Evolutionary conservation across 257 asterid genomes (phyloP), one percentile per base, ranked within the genome.

Genomic region (Penstemon newberryi): DNA sequence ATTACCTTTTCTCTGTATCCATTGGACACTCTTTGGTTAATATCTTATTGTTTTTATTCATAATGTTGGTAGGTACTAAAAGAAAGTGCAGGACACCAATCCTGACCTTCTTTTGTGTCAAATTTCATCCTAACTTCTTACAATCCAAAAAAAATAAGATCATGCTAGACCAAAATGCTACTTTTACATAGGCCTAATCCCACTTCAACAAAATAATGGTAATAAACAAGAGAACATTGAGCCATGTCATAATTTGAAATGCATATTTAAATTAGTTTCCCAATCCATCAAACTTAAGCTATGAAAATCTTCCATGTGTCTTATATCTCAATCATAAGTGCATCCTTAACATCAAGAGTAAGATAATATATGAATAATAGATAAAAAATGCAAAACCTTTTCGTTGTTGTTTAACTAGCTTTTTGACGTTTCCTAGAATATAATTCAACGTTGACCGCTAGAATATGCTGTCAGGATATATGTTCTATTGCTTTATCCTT

Each of bases 401-500:
- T 1, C 3, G 5, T 47, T 63, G 2, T 25, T 42, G 19, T 60
- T 6, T 11, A 58, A 39, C 46, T 9, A 60, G 36, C 65, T 41
- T 8, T 45, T 63, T 60, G 3, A 6, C 3, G 12, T 46, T 44
- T 38, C 18, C 4, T 51, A 15, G 42, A 44, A 36, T 25, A 10
- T 25, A 46, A 46, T 63, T 63, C 45, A 63, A 36, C 55, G 25
- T 63, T 11, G 56, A 47, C 44, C 56, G 33, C 19, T 47, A 25
- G n/a, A 9, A 18, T 2, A 63, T 33, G 46, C 45, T 19, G 56
- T 44, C 67, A 25, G 4, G 41, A 63, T 63, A 19, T 19, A 8
- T 71, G 71, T 25, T 25, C 47, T 72, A 43, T 45, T 69, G 82
- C 82, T 77, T 69, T 72, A 72, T 63, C 66, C 72, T 44, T 76